Evolutionary conservation across 805 yeast genomes (phyloP).

Genomic region (Saturnispora saitoi): DNA sequence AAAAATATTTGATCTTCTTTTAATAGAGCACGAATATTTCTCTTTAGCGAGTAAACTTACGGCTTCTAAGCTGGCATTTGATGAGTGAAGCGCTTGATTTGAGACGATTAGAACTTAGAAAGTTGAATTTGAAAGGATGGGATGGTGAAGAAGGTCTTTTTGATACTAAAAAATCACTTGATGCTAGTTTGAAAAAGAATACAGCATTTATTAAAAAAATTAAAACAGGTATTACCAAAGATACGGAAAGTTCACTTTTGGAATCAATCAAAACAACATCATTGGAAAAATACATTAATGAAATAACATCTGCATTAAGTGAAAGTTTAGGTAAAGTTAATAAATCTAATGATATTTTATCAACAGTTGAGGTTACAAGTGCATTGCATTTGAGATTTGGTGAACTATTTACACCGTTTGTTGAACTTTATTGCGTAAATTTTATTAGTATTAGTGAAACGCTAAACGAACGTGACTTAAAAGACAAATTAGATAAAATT

Average conservation of each 20-base stretch:
- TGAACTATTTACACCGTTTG: constrained; percentile 39
- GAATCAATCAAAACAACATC: constrained; percentile 57
- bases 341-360: constrained; percentile 47
- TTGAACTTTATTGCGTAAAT: constrained; percentile 35
- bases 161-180: constrained; percentile 32
- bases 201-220: constrained; percentile 70
- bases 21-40: neutral
- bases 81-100: neutral
- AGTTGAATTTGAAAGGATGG: constrained; percentile 46
- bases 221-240: constrained; percentile 47
- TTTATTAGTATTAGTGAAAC: constrained; percentile 30
- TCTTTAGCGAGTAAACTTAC: neutral
- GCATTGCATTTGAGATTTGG: constrained; percentile 72
- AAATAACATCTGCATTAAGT: constrained; percentile 49
- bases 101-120: constrained; percentile 24
- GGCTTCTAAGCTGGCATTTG: neutral
- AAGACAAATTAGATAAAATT: constrained; percentile 33
- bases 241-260: constrained; percentile 38
- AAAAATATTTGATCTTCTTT: no score
- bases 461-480: constrained; percentile 37
- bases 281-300: constrained; percentile 67
- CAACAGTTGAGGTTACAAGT: constrained; percentile 60
- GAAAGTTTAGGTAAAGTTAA: constrained; percentile 52
- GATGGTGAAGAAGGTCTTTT: constrained; percentile 33
- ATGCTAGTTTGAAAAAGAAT: constrained; percentile 75